Base-by-base conservation (phyloP, 352 stramenopile genomes). In the Nothophytophthora sp. region DNA sequence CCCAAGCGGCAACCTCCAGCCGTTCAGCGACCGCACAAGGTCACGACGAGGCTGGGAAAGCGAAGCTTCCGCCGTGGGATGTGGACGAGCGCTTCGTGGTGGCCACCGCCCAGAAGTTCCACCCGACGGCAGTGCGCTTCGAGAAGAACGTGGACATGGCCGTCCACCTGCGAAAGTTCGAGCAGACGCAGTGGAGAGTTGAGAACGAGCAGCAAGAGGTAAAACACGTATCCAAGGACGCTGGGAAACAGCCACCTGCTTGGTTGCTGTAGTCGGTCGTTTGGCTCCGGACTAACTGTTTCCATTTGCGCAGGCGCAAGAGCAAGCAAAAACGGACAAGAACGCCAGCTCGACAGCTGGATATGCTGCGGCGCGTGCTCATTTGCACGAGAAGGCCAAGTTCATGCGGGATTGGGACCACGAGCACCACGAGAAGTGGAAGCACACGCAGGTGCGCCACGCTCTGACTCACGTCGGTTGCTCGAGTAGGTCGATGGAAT, bases 61-160 rank as follows among this genome's bases (percentile, higher is more conserved):
- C 52, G 22, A 46, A 20, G 35, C 3, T 55, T 20, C 45, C 39
- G 23, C 47, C 60, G 1, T 62, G 50, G n/a, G 73, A 89, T 48
- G 37, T 86, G 12, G 77, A 83, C 34, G 64, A 89, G 51, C 68
- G 73, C 2, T 88, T 91, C 27, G 47, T 87, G 13, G 55, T 54
- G 23, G 52, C 76, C 16, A 79, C 58, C 4, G 62, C 43, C 10
- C 59, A 73, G n/a, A 56, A 72, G 37, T 65, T 76, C 10, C 66
- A 74, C 8, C 77, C 81, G 6, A 70, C 50, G 13, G 61, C 81
- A 0, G 42, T 86, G 18, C 42, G 53, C 11, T 88, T 88, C 50
- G 37, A 74, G 47, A 87, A 90, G 44, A 63, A 64, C n/a, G 56
- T 91, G 45, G 71, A 91, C 52, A 91, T 86, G 73, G 73, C 61